Base-by-base conservation (phyloP, 2,329 filamentous ascomycete species). In the Emergomyces pasteurianus region DNA sequence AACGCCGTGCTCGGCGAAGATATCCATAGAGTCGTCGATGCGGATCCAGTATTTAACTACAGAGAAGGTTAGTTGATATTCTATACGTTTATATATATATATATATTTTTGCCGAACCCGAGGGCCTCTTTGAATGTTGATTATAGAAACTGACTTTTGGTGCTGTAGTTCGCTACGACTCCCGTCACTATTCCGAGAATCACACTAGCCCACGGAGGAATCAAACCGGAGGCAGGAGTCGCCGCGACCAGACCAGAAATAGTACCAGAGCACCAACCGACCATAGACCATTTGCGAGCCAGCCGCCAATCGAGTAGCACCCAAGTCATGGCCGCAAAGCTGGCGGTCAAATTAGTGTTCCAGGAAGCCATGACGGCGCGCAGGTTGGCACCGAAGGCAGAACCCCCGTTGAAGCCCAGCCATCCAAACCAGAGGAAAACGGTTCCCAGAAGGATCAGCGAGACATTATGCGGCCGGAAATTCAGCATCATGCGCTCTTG, bases 401-500 rank as follows among this genome's bases (percentile, higher is more conserved):
- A 96, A 65, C 94, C 94, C 69, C 92, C 94, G 81, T 99, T 99
- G 85, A 99, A 99, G 60, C 92, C 94, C 65, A 99, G 82, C 94
- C 94, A 99, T 71, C 94, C 94, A 71, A 97, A 97, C 92, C 92
- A 97, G 61, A 99, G 90, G 69, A 99, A 84, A 66, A 96, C 84
- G 3, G 94, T 97, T 65, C 94, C 94, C 68, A 97, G 87, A 0
- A 94, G 92, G 77, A 99, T 96, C 71, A 97, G 84, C 6, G 92
- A 96, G 67, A 97, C 94, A 80, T 99, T 99, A 82, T 99, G 94
- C 21, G 94, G 94, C 67, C 94, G 90, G 84, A 97, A 97, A 83
- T 97, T 97, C 77, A 96, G 85, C 90, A 97, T 96, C 91, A 97
- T 96, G 80, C 91, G 94, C 80, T 97, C 92, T 79, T 96, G 94